phyloP scores from a whole-genome alignment of 2,329 filamentous ascomycete genomes.

The Hypoxylon rubiginosum region DNA sequence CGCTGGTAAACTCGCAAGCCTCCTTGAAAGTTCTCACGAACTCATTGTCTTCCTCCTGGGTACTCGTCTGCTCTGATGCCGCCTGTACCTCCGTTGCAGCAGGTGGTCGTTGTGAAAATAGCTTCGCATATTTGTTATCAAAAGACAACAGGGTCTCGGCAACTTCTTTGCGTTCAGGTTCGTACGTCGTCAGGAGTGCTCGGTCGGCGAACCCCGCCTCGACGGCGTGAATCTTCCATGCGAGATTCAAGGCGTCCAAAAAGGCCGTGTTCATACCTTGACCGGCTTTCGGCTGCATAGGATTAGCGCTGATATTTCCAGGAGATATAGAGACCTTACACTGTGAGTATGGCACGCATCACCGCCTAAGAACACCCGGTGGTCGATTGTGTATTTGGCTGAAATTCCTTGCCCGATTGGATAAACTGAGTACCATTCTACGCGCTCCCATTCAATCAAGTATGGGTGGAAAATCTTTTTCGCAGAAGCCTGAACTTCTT shows the following conservation, averaged over 20 bases:
- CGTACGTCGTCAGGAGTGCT: constrained; percentile 84
- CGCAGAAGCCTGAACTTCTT: constrained; percentile 74
- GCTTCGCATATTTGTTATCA: constrained; percentile 88
- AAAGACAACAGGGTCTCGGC: constrained; percentile 89
- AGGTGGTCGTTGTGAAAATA: constrained; percentile 85
- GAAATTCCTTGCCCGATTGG: constrained; percentile 82
- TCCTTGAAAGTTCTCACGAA: constrained; percentile 94
- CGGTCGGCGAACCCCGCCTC: constrained; percentile 84
- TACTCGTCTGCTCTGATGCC: constrained; percentile 62
- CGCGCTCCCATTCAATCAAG: constrained; percentile 73
- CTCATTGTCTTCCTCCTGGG: constrained; percentile 72
- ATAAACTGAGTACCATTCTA: constrained; percentile 83
- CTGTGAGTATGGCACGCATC: constrained; percentile 86
- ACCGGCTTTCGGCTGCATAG: constrained; percentile 78
- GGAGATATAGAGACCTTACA: constrained; percentile 58
- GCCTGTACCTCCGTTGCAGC: constrained; percentile 79
- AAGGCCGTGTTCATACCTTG: constrained; percentile 87
- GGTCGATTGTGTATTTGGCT: constrained; percentile 74
- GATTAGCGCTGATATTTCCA: constrained; percentile 14
- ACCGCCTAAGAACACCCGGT: constrained; percentile 80
- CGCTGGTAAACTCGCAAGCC: constrained; percentile 90
- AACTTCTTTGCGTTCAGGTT: constrained; percentile 85
- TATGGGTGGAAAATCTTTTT: constrained; percentile 77
- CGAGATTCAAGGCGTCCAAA: constrained; percentile 86
- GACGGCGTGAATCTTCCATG: constrained; percentile 96